These are phyloP conservation scores for Emiliania huxleyi DNA, from an alignment of 78 protist genomes.

Conservation along the genomic window DNA sequence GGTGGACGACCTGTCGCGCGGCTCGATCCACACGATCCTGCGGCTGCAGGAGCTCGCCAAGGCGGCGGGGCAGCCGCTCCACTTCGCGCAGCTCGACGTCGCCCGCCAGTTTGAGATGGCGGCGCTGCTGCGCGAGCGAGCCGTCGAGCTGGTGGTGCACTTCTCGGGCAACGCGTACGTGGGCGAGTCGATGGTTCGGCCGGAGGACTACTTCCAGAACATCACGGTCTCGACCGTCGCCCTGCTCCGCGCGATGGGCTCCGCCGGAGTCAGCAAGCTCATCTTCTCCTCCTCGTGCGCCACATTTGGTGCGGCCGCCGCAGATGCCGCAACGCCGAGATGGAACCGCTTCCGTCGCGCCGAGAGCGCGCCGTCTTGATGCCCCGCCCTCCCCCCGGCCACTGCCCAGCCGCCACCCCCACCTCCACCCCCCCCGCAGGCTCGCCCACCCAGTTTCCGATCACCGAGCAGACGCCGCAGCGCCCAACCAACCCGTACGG, in stretches of 20 bases:
- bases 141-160: background rate
- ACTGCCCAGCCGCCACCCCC: too few relatives aligned
- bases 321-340: too few relatives aligned
- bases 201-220: slow-evolving; percentile 2
- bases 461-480: slow-evolving; percentile 16
- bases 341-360: too few relatives aligned
- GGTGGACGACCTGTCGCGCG: slow-evolving; percentile 8
- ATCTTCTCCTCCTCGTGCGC: slow-evolving; percentile 28
- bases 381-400: too few relatives aligned
- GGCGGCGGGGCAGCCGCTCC: background rate
- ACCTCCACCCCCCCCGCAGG: too few relatives aligned
- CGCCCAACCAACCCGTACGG: slow-evolving; percentile 9
- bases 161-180: background rate
- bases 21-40: background rate
- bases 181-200: slow-evolving; percentile 1
- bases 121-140: background rate
- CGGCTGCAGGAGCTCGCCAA: background rate
- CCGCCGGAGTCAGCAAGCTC: background rate
- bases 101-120: background rate
- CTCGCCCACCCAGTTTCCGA: background rate
- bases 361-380: too few relatives aligned
- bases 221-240: background rate
- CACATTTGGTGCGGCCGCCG: slow-evolving; percentile 4
- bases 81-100: slow-evolving; percentile 18
- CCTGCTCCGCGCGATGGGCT: background rate